Evolutionary conservation across 345 rosid species (phyloP).

Genomic region (Crucihimalaya himalaica): DNA sequence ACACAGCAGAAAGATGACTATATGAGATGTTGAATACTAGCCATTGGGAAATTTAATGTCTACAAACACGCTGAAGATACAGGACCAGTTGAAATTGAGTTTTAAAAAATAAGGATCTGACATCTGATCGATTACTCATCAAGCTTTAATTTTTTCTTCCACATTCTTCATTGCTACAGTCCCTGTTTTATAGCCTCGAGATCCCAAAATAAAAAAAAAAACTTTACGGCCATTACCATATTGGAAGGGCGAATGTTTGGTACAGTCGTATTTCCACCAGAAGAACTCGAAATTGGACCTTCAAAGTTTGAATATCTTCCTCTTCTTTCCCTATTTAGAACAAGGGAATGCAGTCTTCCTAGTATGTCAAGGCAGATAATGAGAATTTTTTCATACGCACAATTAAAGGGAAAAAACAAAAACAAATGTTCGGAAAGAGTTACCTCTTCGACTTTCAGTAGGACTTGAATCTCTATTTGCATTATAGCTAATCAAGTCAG

Average conservation of each 20-base stretch:
- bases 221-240: conserved; percentile 46
- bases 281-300: conserved; percentile 49
- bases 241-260: conserved; percentile 49
- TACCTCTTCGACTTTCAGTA: conserved; percentile 72
- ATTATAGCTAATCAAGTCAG: conserved; percentile 54
- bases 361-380: conserved; percentile 32
- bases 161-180: neutral
- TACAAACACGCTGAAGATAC: neutral
- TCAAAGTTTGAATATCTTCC: conserved; percentile 65
- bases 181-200: neutral
- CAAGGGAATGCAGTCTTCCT: conserved; percentile 73
- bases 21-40: conserved; percentile 14
- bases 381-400: conserved; percentile 9
- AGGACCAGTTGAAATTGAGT: neutral
- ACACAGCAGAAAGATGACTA: conserved; percentile 6
- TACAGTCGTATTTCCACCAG: conserved; percentile 49
- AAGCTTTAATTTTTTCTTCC: neutral
- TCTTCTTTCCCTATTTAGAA: conserved; percentile 72
- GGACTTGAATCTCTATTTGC: conserved; percentile 52
- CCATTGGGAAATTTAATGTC: neutral
- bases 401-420: conserved; percentile 14
- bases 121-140: neutral
- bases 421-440: conserved; percentile 6
- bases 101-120: neutral
- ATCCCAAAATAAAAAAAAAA: neutral